Evolutionary conservation across 441 rosid genomes (phyloP).

Genomic region (Melastoma candidum): DNA sequence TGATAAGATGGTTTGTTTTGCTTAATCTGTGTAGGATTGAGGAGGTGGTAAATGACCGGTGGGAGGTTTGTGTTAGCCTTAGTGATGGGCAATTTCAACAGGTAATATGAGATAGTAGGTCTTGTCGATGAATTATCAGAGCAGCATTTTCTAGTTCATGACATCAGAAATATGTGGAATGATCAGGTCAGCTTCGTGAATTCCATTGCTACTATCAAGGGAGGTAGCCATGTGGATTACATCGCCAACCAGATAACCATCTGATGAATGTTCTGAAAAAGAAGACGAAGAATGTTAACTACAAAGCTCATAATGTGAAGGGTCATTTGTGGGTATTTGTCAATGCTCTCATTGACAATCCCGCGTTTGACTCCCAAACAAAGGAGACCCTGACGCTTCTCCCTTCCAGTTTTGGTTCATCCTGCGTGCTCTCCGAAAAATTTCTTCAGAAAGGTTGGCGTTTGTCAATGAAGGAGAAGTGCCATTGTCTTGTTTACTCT

Average conservation of each 20-base stretch:
- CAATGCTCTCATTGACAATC: slow-evolving; percentile 13
- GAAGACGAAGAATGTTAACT: slow-evolving; percentile 7
- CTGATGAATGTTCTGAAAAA: slow-evolving; percentile 41
- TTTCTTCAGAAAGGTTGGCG: slow-evolving; percentile 12
- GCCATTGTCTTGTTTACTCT: too few species aligned
- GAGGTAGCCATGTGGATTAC: slow-evolving; percentile 95
- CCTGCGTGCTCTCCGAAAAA: slow-evolving; percentile 4
- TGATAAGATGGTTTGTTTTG: slow-evolving; percentile 5
- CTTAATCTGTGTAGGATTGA: slow-evolving; percentile 36
- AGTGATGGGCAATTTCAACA: slow-evolving; percentile 97
- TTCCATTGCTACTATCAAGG: slow-evolving; percentile 81
- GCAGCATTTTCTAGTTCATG: too few species aligned
- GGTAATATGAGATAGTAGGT: slow-evolving; percentile 25
- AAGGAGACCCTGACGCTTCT: slow-evolving; percentile 11
- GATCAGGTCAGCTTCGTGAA: slow-evolving; percentile 95
- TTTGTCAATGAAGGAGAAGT: too few species aligned
- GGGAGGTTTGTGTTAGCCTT: slow-evolving; percentile 73
- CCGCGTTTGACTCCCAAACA: slow-evolving; percentile 6
- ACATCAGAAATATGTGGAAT: neutral
- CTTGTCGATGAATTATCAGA: too few species aligned
- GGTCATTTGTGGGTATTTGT: slow-evolving; percentile 11
- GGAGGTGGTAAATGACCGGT: slow-evolving; percentile 65
- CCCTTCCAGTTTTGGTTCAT: slow-evolving; percentile 7
- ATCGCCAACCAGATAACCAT: slow-evolving; percentile 77
- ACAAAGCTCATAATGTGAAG: slow-evolving; percentile 7